These are phyloP conservation scores for Vitis vinifera DNA, from an alignment of 164 flowering plant species.

Conservation along the genomic window DNA sequence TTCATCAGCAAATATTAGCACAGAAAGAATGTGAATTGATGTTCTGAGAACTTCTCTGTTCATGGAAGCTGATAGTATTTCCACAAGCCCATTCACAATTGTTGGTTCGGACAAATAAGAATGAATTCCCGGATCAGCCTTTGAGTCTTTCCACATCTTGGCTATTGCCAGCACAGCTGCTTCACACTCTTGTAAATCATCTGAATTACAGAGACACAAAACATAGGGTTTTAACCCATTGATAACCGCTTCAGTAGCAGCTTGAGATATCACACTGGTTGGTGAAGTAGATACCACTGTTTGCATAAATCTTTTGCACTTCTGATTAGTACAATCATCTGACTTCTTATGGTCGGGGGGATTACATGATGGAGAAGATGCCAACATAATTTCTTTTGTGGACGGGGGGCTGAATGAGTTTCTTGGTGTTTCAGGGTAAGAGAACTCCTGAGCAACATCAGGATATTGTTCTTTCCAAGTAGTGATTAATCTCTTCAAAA, in stretches of 20 bases:
- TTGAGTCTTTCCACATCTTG: conserved; percentile 62
- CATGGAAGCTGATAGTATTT: conserved; percentile 51
- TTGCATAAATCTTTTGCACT: conserved; percentile 39
- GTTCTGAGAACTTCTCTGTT: conserved; percentile 56
- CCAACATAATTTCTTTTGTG: conserved; percentile 25
- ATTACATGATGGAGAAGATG: conserved; percentile 23
- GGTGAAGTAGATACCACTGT: conserved; percentile 49
- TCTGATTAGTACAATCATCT: conserved; percentile 21
- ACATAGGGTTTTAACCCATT: conserved; percentile 54
- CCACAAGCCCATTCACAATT: conserved; percentile 53
- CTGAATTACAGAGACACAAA: conserved; percentile 62
- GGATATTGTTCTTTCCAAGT: conserved; percentile 83
- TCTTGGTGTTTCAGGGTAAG: conserved; percentile 52
- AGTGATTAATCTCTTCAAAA: conserved; percentile 65
- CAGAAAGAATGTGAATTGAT: conserved; percentile 62
- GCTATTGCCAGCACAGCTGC: conserved; percentile 52
- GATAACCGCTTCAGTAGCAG: conserved; percentile 55
- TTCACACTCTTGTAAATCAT: conserved; percentile 73
- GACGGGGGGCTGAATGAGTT: conserved; percentile 28
- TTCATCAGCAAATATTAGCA: conserved; percentile 57
- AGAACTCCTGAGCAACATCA: conserved; percentile 61
- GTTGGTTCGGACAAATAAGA: conserved; percentile 58
- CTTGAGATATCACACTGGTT: conserved; percentile 78
- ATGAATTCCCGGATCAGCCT: conserved; percentile 49
- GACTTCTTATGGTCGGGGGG: conserved; percentile 17